Conservation (phyloP, 176 grass and related monocot species). For the Musa itinerans region DNA sequence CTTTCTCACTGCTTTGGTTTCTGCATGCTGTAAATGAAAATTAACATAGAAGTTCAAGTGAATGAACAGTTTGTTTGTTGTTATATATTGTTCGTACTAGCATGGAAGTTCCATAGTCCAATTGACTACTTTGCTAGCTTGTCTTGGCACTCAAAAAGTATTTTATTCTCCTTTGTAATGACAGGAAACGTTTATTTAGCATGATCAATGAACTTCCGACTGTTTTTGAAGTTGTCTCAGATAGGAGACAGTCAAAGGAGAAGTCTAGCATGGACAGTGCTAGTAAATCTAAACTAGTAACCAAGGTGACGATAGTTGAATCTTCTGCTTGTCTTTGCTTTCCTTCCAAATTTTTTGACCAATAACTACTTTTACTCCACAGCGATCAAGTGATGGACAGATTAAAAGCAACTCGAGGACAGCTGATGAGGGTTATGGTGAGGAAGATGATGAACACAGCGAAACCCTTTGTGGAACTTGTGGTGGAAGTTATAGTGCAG, state of each 20-base stretch:
- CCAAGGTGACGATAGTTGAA: slow-evolving; percentile 42
- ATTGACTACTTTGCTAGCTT: no score
- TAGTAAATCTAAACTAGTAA: slow-evolving; percentile 56
- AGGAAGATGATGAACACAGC: slow-evolving; percentile 77
- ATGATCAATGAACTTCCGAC: slow-evolving; percentile 96
- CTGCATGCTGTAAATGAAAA: no score
- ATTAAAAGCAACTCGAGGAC: slow-evolving; percentile 45
- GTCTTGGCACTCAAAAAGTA: background rate
- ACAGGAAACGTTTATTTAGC: slow-evolving; percentile 86
- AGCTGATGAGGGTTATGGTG: slow-evolving; percentile 59
- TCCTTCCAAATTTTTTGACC: slow-evolving; percentile 10
- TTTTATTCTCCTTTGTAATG: background rate
- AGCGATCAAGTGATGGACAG: slow-evolving; percentile 58
- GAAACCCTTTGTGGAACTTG: slow-evolving; percentile 88
- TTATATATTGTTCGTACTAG: no score
- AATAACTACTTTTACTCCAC: slow-evolving; percentile 3
- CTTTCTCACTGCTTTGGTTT: no score
- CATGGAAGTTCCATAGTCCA: no score
- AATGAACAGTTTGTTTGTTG: no score
- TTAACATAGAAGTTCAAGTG: no score
- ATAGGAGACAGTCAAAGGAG: slow-evolving; percentile 54
- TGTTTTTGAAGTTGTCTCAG: slow-evolving; percentile 75
- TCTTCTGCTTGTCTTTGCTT: background rate
- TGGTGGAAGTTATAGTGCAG: slow-evolving; percentile 64
- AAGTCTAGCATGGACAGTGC: slow-evolving; percentile 54